Evolutionary conservation across 306 rosid species (phyloP).

Genomic region (Abrus precatorius): DNA sequence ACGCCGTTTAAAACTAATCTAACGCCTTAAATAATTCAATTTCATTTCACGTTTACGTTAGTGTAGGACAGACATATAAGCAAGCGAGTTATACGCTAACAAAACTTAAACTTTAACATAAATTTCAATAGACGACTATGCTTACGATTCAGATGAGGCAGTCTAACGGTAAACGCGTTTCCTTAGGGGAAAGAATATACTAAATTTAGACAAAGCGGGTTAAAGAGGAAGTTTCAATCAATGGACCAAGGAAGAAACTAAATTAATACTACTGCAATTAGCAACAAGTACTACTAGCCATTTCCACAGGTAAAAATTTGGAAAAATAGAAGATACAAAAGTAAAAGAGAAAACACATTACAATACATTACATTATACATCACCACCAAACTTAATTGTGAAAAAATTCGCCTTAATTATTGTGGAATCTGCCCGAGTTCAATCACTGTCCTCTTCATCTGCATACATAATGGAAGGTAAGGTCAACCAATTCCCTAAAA

Average conservation of each 20-base stretch:
- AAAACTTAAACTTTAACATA: neutral
- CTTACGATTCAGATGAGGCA: neutral
- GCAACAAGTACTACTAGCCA: constrained; percentile 24
- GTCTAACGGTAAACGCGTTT: neutral
- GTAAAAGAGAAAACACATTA: neutral
- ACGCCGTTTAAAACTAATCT: neutral
- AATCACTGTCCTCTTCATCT: constrained; percentile 81
- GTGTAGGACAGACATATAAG: neutral
- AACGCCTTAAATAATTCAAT: neutral
- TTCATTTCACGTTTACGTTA: neutral
- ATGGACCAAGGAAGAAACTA: constrained; percentile 32
- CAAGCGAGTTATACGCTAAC: neutral
- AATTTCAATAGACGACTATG: constrained; percentile 7
- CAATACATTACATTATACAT: constrained; percentile 42
- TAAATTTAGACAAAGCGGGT: constrained; percentile 14
- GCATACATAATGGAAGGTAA: constrained; percentile 46
- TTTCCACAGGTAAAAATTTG: constrained; percentile 8
- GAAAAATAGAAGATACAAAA: neutral
- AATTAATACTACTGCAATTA: constrained; percentile 12
- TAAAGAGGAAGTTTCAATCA: constrained; percentile 9
- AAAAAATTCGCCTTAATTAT: constrained; percentile 22
- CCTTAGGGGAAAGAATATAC: neutral
- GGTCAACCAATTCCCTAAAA: constrained; percentile 25
- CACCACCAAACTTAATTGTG: constrained; percentile 30
- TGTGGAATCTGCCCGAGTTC: constrained; percentile 35